Conservation (phyloP, 306 rosid species). For the Dryas drummondii region DNA sequence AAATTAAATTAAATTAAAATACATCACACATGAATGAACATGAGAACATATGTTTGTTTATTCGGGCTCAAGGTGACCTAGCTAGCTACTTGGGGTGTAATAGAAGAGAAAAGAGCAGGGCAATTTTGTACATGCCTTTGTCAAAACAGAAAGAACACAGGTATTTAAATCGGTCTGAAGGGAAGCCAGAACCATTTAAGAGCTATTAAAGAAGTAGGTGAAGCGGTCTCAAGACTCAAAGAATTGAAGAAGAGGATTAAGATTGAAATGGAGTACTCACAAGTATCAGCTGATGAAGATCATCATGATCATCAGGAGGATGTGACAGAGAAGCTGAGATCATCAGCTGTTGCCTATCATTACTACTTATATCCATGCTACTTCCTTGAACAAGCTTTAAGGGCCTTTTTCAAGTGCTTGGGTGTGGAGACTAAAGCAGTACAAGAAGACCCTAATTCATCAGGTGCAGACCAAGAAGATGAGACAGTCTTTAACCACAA, state of each 20-base stretch:
- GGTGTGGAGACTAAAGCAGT: background rate
- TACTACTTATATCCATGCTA: constrained; percentile 18
- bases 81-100: background rate
- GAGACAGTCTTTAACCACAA: background rate
- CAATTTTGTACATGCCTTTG: background rate
- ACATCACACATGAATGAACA: too few species aligned
- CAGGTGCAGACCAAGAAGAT: background rate
- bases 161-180: constrained; percentile 4
- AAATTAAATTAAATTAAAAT: too few species aligned
- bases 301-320: background rate
- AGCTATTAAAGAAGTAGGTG: background rate
- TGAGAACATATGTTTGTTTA: too few species aligned
- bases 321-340: background rate
- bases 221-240: background rate
- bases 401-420: constrained; percentile 18
- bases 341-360: background rate
- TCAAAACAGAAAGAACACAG: background rate
- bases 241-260: background rate
- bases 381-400: background rate
- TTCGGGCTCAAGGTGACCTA: too few species aligned
- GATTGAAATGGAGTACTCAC: constrained; percentile 14
- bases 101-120: background rate
- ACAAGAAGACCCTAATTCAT: background rate
- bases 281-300: background rate
- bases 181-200: constrained; percentile 5